Conservation (phyloP, 2,329 filamentous ascomycete species). For the Aspergillus chevalieri region DNA sequence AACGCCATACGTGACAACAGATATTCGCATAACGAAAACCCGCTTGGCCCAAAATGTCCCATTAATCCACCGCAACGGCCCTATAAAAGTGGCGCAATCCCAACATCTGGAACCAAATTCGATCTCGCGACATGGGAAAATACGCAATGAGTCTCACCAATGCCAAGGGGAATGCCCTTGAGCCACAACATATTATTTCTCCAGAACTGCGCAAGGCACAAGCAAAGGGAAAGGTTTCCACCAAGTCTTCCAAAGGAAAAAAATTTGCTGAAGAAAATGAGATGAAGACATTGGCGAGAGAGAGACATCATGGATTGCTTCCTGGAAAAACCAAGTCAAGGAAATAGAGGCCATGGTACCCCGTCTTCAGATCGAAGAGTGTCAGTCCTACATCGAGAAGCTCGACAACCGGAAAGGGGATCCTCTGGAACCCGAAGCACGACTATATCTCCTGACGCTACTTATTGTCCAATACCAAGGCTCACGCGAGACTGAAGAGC, state of each 20-base stretch:
- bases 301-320: not conserved
- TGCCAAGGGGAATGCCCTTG: slow-evolving; percentile 29
- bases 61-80: slow-evolving; percentile 6
- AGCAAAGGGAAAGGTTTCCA: not conserved
- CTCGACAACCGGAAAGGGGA: not conserved
- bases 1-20: slow-evolving; percentile 18
- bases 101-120: slow-evolving; percentile 47
- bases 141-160: slow-evolving; percentile 67
- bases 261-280: not conserved
- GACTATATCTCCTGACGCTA: slow-evolving; percentile 1
- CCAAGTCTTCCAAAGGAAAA: not conserved
- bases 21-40: slow-evolving; percentile 24
- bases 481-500: not conserved
- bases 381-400: not conserved
- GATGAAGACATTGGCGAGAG: not conserved
- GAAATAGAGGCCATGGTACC: not conserved
- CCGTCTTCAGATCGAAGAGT: not conserved
- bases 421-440: not conserved
- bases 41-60: slow-evolving; percentile 13
- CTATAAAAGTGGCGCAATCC: slow-evolving; percentile 5
- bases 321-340: not conserved
- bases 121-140: slow-evolving; percentile 59
- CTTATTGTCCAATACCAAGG: not conserved
- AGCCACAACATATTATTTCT: not conserved
- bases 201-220: not conserved